Evolutionary conservation across 1,284 basidiomycete genomes (phyloP).

Genomic region (Afroboletus lepidellus): DNA sequence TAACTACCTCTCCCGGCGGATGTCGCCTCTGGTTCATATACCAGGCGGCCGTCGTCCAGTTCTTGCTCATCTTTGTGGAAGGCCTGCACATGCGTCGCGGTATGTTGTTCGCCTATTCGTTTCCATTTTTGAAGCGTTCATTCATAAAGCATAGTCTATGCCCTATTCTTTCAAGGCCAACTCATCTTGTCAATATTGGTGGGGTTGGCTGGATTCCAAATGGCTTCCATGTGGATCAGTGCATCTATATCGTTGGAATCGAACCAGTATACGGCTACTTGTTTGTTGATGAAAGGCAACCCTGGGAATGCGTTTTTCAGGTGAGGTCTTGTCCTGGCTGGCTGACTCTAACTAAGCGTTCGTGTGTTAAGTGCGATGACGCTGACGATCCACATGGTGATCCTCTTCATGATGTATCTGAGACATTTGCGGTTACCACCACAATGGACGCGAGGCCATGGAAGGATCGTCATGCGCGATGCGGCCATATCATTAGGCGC

Average conservation of each 20-base stretch:
- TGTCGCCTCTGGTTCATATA: constrained; percentile 21
- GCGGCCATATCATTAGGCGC: constrained; percentile 3
- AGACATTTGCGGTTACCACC: constrained; percentile 14
- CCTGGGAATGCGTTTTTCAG: constrained; percentile 19
- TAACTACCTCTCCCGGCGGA: constrained; percentile 2
- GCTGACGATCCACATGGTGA: constrained; percentile 9
- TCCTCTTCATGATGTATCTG: constrained; percentile 23
- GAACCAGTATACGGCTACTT: constrained; percentile 17
- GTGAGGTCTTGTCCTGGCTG: constrained; percentile 2
- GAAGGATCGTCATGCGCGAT: constrained; percentile 17
- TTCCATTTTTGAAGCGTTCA: background rate
- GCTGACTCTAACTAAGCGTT: background rate
- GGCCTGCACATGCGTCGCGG: constrained; percentile 18
- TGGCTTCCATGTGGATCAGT: constrained; percentile 21
- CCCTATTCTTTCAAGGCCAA: constrained; percentile 11
- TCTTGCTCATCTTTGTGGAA: constrained; percentile 13
- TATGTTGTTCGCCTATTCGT: background rate
- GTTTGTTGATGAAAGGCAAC: constrained; percentile 14
- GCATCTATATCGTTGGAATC: constrained; percentile 7
- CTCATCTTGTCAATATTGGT: constrained; percentile 8
- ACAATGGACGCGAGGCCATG: constrained; percentile 4
- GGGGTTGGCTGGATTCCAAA: constrained; percentile 10
- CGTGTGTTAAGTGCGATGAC: constrained; percentile 14
- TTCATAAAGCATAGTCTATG: constrained; percentile 10
- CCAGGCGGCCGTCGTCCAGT: constrained; percentile 16